Evolutionary conservation across 2,329 filamentous ascomycete species (phyloP), one percentile per base, ranked within the genome.

Genomic region (Alternaria sp.): DNA sequence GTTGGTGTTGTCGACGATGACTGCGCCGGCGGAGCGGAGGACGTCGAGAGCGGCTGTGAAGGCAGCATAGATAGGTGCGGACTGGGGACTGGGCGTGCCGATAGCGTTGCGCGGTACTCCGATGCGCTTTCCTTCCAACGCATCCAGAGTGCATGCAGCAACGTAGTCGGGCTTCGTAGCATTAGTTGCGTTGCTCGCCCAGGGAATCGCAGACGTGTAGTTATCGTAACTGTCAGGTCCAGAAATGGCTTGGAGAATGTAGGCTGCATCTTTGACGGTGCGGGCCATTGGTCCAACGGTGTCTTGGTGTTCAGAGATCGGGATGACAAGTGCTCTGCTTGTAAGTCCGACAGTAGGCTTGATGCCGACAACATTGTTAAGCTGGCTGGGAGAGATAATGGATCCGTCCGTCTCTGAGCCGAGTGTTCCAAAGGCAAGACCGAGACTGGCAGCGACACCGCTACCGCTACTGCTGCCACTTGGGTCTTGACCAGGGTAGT

Each of bases 361-460:
- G 58, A 92, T 88, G 2, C 88, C 90, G 0, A 91, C 89, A 2
- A 91, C 74, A 60, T 89, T 90, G 79, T 87, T 90, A 6, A 79
- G 68, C 23, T 83, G 72, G 17, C 79, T 80, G 0, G 90, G 90
- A 10, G 82, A 83, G 5, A 91, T 73, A 57, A 92, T 90, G 17
- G 86, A 89, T 4, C 89, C 90, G 62, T 83, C 83, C 0, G 90
- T 91, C 77, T 83, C 90, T 0, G 89, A 87, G 7, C 89, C 89
- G 3, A 92, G 73, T 6, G 85, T 72, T 8, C 85, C 88, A 54
- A 86, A 79, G 1, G 87, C 86, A 3, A 91, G 81, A 0, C 88
- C 89, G 21, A 91, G 77, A 26, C 85, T 86, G 26, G 82, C 84
- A 6, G 85, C 81, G 1, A 92, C 89, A 12, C 82, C 90, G 67